Base-by-base conservation (phyloP, 2,329 filamentous ascomycete species). In the Cryphonectria carpinicola region DNA sequence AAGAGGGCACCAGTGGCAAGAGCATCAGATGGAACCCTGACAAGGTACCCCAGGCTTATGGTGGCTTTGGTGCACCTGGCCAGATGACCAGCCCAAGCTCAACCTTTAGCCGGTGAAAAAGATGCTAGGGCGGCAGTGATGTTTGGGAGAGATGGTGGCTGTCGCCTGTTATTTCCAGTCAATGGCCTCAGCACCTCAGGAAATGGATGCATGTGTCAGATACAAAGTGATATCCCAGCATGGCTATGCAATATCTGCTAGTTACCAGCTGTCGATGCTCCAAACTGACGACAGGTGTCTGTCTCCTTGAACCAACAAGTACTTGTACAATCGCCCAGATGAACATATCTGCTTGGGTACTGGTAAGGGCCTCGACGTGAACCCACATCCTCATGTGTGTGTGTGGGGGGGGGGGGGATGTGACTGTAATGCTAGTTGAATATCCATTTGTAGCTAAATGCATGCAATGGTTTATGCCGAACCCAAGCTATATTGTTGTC, bases 21-120 rank as follows among this genome's bases (percentile, higher is more conserved):
- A 78, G 76, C 8, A 85, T 91, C 66, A 84, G 87, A 22, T 90
- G 87, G 81, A 80, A 81, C 28, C 77, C 81, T 17, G 80, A 81
- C 65, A 76, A 80, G 22, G 79, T 80, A 65, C 82, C 79, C 72
- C 80, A 73, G 77, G 41, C 63, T 52, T 46, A 80, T 74, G 78
- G 83, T 75, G 81, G 82, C 7, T 81, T 88, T 1, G 87, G 87
- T 62, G 86, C 86, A 8, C 90, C 90, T 3, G 90, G 91, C 43
- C 89, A 93, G 79, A 92, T 93, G 72, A 89, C 90, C 60, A 93
- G 91, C 77, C 91, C 91, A 2, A 82, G 85, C 67, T 78, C 82
- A 39, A 78, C 80, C 39, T 79, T 80, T 68, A 73, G 82, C 41
- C 69, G 67, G 46, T 72, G n/a, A 28, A 63, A 41, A n/a, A n/a